Base-by-base conservation (phyloP, 306 rosid genomes). In the Pachyrhizus erosus region DNA sequence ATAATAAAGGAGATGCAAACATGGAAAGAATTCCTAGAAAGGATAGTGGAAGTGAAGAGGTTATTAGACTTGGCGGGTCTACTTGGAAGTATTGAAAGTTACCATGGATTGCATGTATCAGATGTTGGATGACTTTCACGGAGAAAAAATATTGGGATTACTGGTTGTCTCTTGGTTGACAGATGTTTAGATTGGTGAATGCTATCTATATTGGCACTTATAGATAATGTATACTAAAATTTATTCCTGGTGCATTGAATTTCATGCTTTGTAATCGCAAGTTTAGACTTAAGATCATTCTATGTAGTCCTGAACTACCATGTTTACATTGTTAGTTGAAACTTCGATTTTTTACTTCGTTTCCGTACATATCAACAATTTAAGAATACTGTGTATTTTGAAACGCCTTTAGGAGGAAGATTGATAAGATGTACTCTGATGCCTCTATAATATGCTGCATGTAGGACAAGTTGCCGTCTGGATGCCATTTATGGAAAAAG, bases 61-160 rank as follows among this genome's bases (percentile, higher is more conserved):
- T 96, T 81, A 91, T 96, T 78, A 89, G 97, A 84, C 93, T 93
- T 42, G 98, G 97, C 29, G 98, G 97, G 73, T 58, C 80, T n/a
- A 54, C 76, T 20, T 80, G 75, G 80, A 86, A 80, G 81, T 79
- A 88, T 58, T 85, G 87, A 85, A 52, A 23, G 78, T 18, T 39
- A 60, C 51, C 54, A 13, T 31, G 78, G 74, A 69, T 42, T 75
- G 86, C 77, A 58, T 48, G 85, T 69, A 62, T 75, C 54, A 1
- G 83, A 75, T 79, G 15, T 70, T 64, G 75, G 62, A 43, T 46
- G 39, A 21, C 74, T 69, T 82, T 52, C 72, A 29, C 60, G 9
- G 72, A 73, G 29, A 67, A 79, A 66, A 75, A 23, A 37, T 46
- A 23, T 62, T 75, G 46, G 45, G 84, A 55, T 55, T 81, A n/a